Conservation (phyloP, 2,329 filamentous ascomycete species). For the Tolypocladium tropicale region DNA sequence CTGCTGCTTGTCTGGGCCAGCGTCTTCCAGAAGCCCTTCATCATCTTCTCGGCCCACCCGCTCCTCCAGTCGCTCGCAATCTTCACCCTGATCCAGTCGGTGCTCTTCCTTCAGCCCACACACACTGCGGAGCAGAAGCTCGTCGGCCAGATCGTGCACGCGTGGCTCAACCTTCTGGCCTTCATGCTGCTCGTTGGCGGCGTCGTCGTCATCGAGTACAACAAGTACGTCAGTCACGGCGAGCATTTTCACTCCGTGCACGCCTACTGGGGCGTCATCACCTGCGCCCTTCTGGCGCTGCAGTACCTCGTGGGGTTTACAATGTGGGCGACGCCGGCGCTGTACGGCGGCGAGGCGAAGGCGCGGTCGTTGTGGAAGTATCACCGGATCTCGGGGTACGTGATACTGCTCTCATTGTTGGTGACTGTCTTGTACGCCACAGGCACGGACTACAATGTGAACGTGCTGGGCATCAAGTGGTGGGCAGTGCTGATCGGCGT, state of each 20-base stretch:
- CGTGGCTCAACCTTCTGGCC: slow-evolving; percentile 56
- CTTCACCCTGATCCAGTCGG: slow-evolving; percentile 66
- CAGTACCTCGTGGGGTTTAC: slow-evolving; percentile 76
- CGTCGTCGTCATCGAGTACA: slow-evolving; percentile 65
- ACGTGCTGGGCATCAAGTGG: slow-evolving; percentile 58
- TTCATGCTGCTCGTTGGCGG: slow-evolving; percentile 53
- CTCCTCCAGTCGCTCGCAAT: slow-evolving; percentile 59
- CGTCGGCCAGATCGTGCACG: slow-evolving; percentile 51
- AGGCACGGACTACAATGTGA: slow-evolving; percentile 63
- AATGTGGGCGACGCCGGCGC: slow-evolving; percentile 62
- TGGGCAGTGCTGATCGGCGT: slow-evolving; percentile 64
- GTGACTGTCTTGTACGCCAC: slow-evolving; percentile 67
- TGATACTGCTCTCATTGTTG: slow-evolving; percentile 58
- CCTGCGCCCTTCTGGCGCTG: slow-evolving; percentile 56
- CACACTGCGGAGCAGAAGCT: slow-evolving; percentile 65
- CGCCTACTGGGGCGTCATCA: slow-evolving; percentile 70
- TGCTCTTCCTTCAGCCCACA: slow-evolving; percentile 82
- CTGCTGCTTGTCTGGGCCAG: slow-evolving; percentile 66
- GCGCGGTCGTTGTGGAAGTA: slow-evolving; percentile 87
- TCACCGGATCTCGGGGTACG: slow-evolving; percentile 70
- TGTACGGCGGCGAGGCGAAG: slow-evolving; percentile 70
- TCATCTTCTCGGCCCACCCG: slow-evolving; percentile 83
- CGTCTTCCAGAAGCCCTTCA: slow-evolving; percentile 59
- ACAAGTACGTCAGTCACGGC: slow-evolving; percentile 62
- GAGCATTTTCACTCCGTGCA: slow-evolving; percentile 73